Conservation (phyloP, 2,329 filamentous ascomycete genomes). For the Ophiosphaerella korrae region DNA sequence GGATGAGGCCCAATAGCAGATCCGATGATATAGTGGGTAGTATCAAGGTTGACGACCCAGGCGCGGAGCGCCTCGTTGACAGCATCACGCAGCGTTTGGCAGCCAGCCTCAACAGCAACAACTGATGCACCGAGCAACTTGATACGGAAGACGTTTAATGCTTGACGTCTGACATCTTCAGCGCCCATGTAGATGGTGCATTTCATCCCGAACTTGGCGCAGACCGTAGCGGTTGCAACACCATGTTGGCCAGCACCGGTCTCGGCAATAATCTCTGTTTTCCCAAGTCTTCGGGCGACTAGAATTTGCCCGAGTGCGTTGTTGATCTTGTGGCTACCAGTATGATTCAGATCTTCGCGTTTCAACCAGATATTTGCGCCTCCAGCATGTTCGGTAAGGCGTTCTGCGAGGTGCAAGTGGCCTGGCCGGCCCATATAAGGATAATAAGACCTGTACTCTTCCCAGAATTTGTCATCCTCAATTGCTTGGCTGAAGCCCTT, state of each 20-base stretch:
- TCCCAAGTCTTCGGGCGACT: constrained; percentile 82
- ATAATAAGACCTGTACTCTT: constrained; percentile 94
- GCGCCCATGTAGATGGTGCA: constrained; percentile 99
- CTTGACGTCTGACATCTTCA: constrained; percentile 94
- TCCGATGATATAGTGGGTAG: constrained; percentile 97
- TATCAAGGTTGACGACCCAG: constrained; percentile 91
- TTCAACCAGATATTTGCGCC: constrained; percentile 98
- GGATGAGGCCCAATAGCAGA: constrained; percentile 97
- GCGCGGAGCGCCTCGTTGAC: constrained; percentile 95
- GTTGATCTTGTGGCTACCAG: constrained; percentile 99
- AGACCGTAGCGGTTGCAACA: constrained; percentile 95
- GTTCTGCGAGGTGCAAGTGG: constrained; percentile 85
- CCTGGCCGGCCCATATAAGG: constrained; percentile 96
- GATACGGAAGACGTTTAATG: constrained; percentile 98
- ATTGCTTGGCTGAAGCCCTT: constrained; percentile 86
- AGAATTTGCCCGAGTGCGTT: constrained; percentile 94
- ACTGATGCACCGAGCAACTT: constrained; percentile 93
- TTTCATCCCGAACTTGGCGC: constrained; percentile 97
- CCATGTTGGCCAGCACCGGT: constrained; percentile 97
- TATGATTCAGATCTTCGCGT: constrained; percentile 96
- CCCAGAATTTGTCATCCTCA: constrained; percentile 92
- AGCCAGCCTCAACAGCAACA: constrained; percentile 89
- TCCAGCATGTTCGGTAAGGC: constrained; percentile 84
- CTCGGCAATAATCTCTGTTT: constrained; percentile 97
- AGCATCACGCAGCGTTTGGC: constrained; percentile 65